Evolutionary conservation across 768 basidiomycete genomes (phyloP).

Genomic region (Leucocoprinus birnbaumii): DNA sequence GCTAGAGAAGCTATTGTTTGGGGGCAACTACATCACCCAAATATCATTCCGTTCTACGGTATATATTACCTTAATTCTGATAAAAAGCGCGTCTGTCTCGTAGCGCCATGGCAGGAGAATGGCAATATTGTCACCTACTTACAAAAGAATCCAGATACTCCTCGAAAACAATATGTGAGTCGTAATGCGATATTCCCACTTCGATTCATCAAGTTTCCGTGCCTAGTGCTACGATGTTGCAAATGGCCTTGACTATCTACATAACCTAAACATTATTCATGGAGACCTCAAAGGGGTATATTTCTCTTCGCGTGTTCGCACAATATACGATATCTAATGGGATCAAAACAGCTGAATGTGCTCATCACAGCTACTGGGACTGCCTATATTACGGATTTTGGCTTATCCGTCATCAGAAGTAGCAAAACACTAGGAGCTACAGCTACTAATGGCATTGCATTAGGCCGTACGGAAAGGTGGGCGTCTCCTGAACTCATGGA

Average conservation of each 20-base stretch:
- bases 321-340: neutral
- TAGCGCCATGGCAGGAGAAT: too few relatives aligned
- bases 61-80: constrained; percentile 1
- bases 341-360: constrained; percentile 12
- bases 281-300: constrained; percentile 17
- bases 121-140: too few relatives aligned
- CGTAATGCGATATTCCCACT: neutral
- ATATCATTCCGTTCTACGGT: constrained; percentile 10
- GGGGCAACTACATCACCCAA: constrained; percentile 6
- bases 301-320: neutral
- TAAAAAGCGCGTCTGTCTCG: neutral
- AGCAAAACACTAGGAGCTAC: constrained; percentile 5
- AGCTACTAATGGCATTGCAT: neutral
- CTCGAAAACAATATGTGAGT: too few relatives aligned
- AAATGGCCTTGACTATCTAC: constrained; percentile 13
- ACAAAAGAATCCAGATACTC: too few relatives aligned
- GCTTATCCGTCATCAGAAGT: constrained; percentile 6
- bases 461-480: constrained; percentile 13
- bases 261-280: constrained; percentile 13
- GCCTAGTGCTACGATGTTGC: constrained; percentile 12
- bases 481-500: constrained; percentile 17
- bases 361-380: constrained; percentile 8
- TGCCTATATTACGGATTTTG: neutral
- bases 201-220: neutral
- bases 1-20: neutral